Evolutionary conservation across 2,329 filamentous ascomycete species (phyloP).

Genomic region (Dactylonectria macrodidyma): DNA sequence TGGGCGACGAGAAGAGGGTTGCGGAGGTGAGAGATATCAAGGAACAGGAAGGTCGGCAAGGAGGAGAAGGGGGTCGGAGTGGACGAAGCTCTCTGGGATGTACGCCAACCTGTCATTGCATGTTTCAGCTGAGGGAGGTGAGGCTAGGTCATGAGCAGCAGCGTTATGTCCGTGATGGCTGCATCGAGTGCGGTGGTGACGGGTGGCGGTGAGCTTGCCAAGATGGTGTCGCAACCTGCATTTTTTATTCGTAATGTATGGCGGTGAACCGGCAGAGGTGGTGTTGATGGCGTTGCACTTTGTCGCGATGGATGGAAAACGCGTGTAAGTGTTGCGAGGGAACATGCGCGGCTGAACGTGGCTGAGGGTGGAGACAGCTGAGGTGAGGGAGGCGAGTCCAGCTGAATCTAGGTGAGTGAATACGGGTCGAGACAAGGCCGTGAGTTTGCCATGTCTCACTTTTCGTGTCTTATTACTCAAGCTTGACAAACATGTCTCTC

Average conservation of each 20-base stretch:
- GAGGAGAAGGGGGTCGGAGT: not conserved
- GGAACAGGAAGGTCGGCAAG: not conserved
- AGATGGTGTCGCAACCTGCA: not conserved
- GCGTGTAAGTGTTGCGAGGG: not conserved
- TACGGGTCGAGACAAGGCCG: constrained; percentile 1
- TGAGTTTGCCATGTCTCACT: constrained; percentile 5
- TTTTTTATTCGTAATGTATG: not conserved
- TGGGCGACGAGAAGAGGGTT: constrained; percentile 7
- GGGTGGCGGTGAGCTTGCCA: not conserved
- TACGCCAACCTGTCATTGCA: not conserved
- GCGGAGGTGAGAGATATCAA: not conserved
- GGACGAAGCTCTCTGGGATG: not conserved
- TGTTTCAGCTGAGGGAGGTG: constrained; percentile 29
- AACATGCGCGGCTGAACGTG: not conserved
- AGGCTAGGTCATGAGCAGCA: constrained; percentile 30
- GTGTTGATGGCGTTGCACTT: not conserved
- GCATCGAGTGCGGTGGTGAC: constrained; percentile 10
- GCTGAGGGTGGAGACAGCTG: not conserved
- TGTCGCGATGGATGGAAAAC: not conserved
- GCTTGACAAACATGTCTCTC: constrained; percentile 1
- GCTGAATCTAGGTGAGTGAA: not conserved
- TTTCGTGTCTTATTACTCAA: not conserved
- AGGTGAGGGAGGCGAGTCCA: not conserved
- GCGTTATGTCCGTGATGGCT: constrained; percentile 4
- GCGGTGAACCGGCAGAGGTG: not conserved